A percentile compares a stretch with the other conserved stretches of the same genome.
phyloP scores from a whole-genome alignment of 1,139 yeast genomes.

The Schizosaccharomyces versatilis region DNA sequence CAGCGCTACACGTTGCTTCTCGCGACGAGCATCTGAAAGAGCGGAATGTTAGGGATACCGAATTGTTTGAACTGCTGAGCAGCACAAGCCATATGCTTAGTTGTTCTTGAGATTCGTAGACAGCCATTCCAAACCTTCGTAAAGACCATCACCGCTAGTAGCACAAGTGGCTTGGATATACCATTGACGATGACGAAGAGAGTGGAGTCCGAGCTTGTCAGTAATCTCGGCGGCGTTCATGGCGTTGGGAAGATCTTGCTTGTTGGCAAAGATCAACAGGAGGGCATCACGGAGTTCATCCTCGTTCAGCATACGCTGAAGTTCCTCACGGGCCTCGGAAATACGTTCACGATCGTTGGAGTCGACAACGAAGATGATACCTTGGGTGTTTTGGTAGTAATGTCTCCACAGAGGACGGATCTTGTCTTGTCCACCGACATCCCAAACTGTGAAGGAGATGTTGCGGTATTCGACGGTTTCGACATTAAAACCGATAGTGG shows the following conservation, averaged over 20 bases:
- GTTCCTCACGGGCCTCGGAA: constrained; percentile 78
- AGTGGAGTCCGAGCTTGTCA: constrained; percentile 76
- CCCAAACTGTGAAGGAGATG: constrained; percentile 89
- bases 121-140: constrained; percentile 88
- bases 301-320: constrained; percentile 84
- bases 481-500: constrained; percentile 85
- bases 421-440: constrained; percentile 94
- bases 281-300: constrained; percentile 83
- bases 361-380: constrained; percentile 81
- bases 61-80: too few species aligned
- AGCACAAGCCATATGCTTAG: not conserved
- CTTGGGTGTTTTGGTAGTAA: constrained; percentile 76
- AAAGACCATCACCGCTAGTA: constrained; percentile 72
- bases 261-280: constrained; percentile 72
- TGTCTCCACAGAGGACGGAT: constrained; percentile 92
- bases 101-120: constrained; percentile 36
- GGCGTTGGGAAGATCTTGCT: constrained; percentile 88
- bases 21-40: too few species aligned
- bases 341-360: constrained; percentile 87
- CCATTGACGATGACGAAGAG: constrained; percentile 88
- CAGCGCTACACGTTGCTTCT: too few species aligned
- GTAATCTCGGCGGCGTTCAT: constrained; percentile 90
- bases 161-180: constrained; percentile 89
- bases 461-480: constrained; percentile 82
- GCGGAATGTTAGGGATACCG: too few species aligned